Evolutionary conservation across 116 monocot species (phyloP).

Genomic region (Dioscorea cayenensis): DNA sequence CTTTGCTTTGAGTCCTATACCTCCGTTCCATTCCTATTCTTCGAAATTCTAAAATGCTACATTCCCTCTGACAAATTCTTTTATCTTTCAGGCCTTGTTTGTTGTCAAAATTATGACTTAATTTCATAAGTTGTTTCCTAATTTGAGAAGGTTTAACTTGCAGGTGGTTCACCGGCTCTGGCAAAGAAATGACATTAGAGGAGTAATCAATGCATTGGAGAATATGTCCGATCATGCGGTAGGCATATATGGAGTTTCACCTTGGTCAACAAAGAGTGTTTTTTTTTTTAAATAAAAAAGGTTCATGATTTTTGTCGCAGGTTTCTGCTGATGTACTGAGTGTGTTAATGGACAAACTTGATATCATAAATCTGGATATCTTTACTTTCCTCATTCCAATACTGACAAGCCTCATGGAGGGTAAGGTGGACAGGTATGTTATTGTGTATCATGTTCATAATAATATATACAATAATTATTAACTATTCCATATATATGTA

Average conservation of each 20-base stretch:
- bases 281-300: background rate
- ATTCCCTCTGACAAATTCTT: no score
- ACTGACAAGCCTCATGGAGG: constrained; percentile 61
- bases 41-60: no score
- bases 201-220: constrained; percentile 62
- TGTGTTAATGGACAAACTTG: constrained; percentile 51
- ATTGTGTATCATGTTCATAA: no score
- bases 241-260: constrained; percentile 20
- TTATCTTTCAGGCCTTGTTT: no score
- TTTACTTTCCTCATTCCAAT: constrained; percentile 72
- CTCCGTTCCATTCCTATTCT: no score
- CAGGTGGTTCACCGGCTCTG: constrained; percentile 76
- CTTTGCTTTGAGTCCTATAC: no score
- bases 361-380: constrained; percentile 68
- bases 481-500: background rate
- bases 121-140: background rate
- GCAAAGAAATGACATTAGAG: constrained; percentile 74
- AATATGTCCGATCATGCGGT: constrained; percentile 95
- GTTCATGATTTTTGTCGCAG: constrained; percentile 29
- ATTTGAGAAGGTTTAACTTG: constrained; percentile 4
- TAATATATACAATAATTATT: no score
- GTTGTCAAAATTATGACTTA: no score
- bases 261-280: background rate
- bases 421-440: constrained; percentile 79
- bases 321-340: constrained; percentile 86